phyloP scores from a whole-genome alignment of 345 rosid species.

The Salix suchowensis region DNA sequence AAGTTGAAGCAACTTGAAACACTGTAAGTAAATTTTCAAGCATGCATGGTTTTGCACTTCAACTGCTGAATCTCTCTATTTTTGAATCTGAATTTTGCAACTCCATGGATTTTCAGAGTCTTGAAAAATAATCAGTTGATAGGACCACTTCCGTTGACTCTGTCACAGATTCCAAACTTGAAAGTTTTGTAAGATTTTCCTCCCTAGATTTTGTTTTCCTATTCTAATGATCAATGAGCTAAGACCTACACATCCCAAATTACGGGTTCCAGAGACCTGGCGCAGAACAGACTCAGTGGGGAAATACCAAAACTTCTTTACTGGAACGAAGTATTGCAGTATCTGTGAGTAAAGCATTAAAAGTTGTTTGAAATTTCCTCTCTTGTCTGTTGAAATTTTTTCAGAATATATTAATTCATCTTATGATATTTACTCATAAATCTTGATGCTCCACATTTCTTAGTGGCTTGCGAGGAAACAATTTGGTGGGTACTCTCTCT shows the following conservation, averaged over 20 bases:
- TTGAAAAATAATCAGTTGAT: constrained; percentile 84
- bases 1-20: constrained; percentile 78
- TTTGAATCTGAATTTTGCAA: not conserved
- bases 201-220: not conserved
- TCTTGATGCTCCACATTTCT: not conserved
- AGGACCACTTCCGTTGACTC: constrained; percentile 85
- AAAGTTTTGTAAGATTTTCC: constrained; percentile 61
- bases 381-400: not conserved
- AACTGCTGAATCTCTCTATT: not conserved
- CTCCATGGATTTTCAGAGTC: constrained; percentile 32
- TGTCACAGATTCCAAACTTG: constrained; percentile 92
- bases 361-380: not conserved
- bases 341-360: constrained; percentile 59
- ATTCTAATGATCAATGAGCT: not conserved
- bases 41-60: not conserved
- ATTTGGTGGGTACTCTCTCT: constrained; percentile 77
- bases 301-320: constrained; percentile 96
- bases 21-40: constrained; percentile 48
- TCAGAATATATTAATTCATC: not conserved
- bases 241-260: not conserved
- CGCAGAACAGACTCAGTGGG: constrained; percentile 82
- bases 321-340: constrained; percentile 98
- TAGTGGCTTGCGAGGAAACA: constrained; percentile 93
- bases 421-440: not conserved
- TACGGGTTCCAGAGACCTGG: constrained; percentile 60